Evolutionary conservation across 2,329 filamentous ascomycete genomes (phyloP).

Genomic region (Diaporthe nobilis): DNA sequence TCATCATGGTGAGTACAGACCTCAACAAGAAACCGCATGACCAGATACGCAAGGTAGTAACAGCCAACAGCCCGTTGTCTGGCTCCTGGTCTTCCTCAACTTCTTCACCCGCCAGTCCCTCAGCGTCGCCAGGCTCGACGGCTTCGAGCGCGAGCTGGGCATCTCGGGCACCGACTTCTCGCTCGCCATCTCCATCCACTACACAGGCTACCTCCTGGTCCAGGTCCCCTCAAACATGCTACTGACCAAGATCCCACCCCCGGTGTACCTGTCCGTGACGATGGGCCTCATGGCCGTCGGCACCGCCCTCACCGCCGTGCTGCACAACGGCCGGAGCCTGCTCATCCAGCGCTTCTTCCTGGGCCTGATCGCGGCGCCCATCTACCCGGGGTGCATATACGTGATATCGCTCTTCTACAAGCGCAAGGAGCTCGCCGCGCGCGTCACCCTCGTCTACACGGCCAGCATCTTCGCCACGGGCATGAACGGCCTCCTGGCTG

Average conservation of each 20-base stretch:
- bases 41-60: neutral
- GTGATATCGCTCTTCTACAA: constrained; percentile 26
- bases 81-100: constrained; percentile 33
- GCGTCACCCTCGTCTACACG: constrained; percentile 13
- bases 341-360: constrained; percentile 59
- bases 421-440: constrained; percentile 19
- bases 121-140: constrained; percentile 23
- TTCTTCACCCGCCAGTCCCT: constrained; percentile 26
- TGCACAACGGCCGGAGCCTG: constrained; percentile 49
- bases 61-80: constrained; percentile 23
- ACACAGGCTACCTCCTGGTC: constrained; percentile 57
- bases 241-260: constrained; percentile 51
- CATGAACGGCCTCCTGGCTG: constrained; percentile 21
- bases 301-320: neutral
- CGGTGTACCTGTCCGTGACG: constrained; percentile 30
- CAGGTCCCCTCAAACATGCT: constrained; percentile 63
- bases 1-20: constrained; percentile 11
- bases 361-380: constrained; percentile 74
- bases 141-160: constrained; percentile 24
- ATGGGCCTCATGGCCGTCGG: constrained; percentile 53
- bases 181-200: constrained; percentile 23
- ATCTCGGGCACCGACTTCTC: constrained; percentile 14
- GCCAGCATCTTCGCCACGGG: constrained; percentile 23
- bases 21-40: no score
- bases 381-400: constrained; percentile 56